phyloP scores from a whole-genome alignment of 768 basidiomycete genomes.

The Austroboletus eburneus region DNA sequence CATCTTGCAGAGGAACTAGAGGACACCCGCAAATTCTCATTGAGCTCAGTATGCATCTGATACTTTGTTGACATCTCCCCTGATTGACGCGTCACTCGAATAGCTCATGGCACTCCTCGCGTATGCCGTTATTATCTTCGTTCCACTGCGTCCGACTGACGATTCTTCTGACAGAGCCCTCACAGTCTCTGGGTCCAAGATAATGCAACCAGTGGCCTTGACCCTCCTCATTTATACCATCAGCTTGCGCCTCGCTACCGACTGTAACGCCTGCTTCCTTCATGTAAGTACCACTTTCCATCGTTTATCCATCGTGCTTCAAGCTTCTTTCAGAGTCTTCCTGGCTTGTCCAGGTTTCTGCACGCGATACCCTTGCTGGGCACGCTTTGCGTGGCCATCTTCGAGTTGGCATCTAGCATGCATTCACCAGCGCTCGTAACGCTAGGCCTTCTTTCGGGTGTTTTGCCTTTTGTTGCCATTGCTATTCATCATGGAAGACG shows the following conservation, averaged over 20 bases:
- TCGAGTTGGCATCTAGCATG: constrained; percentile 5
- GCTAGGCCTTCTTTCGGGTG: constrained; percentile 5
- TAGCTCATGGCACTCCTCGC: constrained; percentile 17
- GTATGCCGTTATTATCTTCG: constrained; percentile 5
- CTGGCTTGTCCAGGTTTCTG: constrained; percentile 1
- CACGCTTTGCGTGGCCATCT: constrained; percentile 6
- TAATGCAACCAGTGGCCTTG: constrained; percentile 6
- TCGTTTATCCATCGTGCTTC: neutral
- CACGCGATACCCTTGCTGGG: constrained; percentile 14
- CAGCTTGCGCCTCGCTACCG: constrained; percentile 10
- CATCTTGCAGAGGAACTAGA: constrained; percentile 9
- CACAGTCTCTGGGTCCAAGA: neutral
- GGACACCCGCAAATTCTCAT: constrained; percentile 11
- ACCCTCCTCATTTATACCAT: constrained; percentile 17
- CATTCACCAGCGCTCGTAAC: constrained; percentile 8
- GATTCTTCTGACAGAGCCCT: neutral
- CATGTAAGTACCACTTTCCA: constrained; percentile 1
- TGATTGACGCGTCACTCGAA: neutral
- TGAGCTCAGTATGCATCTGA: constrained; percentile 12
- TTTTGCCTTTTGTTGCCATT: constrained; percentile 1
- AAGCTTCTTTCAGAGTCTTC: neutral
- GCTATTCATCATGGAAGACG: constrained; percentile 1
- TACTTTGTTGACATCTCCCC: neutral
- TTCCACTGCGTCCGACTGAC: neutral
- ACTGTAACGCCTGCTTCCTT: constrained; percentile 3